Base-by-base conservation (phyloP, 805 yeast species). In the Ogataea naganishii region DNA sequence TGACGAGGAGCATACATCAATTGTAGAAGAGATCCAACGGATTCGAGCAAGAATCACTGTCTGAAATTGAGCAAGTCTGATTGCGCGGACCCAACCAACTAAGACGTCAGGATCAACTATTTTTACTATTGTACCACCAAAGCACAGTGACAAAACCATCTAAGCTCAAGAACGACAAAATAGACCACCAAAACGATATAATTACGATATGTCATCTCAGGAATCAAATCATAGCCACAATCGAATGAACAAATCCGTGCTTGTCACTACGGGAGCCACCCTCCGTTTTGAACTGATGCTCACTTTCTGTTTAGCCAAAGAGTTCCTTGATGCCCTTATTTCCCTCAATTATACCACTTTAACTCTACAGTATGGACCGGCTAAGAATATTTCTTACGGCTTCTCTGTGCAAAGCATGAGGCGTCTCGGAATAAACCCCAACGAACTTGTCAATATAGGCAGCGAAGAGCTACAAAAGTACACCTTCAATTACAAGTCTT, bases 191-290 rank as follows among this genome's bases (percentile, higher is more conserved):
- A n/a, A n/a, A n/a, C n/a, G n/a, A n/a, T n/a, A n/a, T n/a, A n/a
- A n/a, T n/a, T n/a, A n/a, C n/a, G n/a, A n/a, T n/a, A n/a, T n/a
- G n/a, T n/a, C n/a, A n/a, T n/a, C n/a, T n/a, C n/a, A n/a, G n/a
- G n/a, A n/a, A n/a, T n/a, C n/a, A n/a, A n/a, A n/a, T n/a, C n/a
- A n/a, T n/a, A n/a, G n/a, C n/a, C n/a, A n/a, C n/a, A n/a, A n/a
- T n/a, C n/a, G n/a, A n/a, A 26, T 26, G 29, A n/a, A 20, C 18
- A 27, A 32, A 23, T 23, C 23, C 20, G 30, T 47, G 7, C 57
- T 88, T 20, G 78, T 88, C 5, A 79, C 94, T 0, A 80, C 94
- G 4, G 97, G 97, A 1, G 96, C 96, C 2, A 88, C 96, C 0
- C 88, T 81, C 14, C 80, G 94, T 0, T 89, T 89, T 48, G 63